Evolutionary conservation across 257 asterid species (phyloP).

Genomic region (Thymus mandschuricus): DNA sequence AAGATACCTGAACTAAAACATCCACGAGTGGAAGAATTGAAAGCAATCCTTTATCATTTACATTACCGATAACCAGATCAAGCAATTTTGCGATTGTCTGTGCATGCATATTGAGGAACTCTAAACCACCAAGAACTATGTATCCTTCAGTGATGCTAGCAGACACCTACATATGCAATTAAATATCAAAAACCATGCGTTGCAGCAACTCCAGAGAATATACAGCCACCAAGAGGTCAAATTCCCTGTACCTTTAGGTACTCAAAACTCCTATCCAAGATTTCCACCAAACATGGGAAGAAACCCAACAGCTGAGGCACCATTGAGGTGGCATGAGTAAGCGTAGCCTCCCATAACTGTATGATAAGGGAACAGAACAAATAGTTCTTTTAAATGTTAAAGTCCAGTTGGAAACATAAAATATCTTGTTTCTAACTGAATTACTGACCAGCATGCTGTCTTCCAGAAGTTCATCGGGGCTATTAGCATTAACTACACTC

Average conservation of each 20-base stretch:
- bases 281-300: slow-evolving; percentile 89
- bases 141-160: slow-evolving; percentile 87
- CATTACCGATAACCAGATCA: slow-evolving; percentile 87
- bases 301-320: slow-evolving; percentile 74
- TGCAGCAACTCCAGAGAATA: slow-evolving; percentile 25
- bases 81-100: slow-evolving; percentile 76
- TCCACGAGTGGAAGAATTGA: slow-evolving; percentile 88
- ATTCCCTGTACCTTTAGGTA: slow-evolving; percentile 66
- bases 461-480: slow-evolving; percentile 97
- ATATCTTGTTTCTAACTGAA: slow-evolving; percentile 1
- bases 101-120: slow-evolving; percentile 80
- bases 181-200: slow-evolving; percentile 34
- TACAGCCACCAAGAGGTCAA: slow-evolving; percentile 3
- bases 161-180: slow-evolving; percentile 63
- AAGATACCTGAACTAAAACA: slow-evolving; percentile 85
- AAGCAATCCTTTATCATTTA: slow-evolving; percentile 83
- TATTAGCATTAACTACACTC: slow-evolving; percentile 59
- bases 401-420: slow-evolving; percentile 1
- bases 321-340: slow-evolving; percentile 88
- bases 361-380: slow-evolving; percentile 33
- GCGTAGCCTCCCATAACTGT: slow-evolving; percentile 98
- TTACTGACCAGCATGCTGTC: slow-evolving; percentile 87
- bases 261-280: slow-evolving; percentile 85
- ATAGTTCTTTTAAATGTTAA: slow-evolving; percentile 16
- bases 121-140: slow-evolving; percentile 81